phyloP scores from a whole-genome alignment of 768 basidiomycete species.

The Kwoniella mangroviensis region DNA sequence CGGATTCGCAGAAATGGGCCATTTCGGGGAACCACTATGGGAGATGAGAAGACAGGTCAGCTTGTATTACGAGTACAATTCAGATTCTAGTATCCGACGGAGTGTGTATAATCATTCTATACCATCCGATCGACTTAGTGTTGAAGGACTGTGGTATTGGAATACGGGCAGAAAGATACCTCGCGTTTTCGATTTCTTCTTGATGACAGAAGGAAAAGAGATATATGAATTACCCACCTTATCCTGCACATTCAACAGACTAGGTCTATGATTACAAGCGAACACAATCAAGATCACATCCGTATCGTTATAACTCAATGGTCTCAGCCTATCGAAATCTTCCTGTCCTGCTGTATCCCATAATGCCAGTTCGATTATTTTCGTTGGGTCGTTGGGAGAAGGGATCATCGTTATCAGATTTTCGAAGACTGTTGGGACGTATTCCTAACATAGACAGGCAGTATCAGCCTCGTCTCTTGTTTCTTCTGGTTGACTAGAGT shows the following conservation, averaged over 20 bases:
- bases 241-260: slow-evolving; percentile 58
- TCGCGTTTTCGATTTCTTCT: too few species aligned
- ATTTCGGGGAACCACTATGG: slow-evolving; percentile 58
- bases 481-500: too few species aligned
- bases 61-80: too few species aligned
- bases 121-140: too few species aligned
- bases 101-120: too few species aligned
- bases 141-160: too few species aligned
- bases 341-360: slow-evolving; percentile 99
- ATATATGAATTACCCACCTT: slow-evolving; percentile 48
- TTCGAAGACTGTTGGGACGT: slow-evolving; percentile 58
- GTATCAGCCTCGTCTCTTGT: background rate
- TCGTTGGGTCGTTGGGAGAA: slow-evolving; percentile 52
- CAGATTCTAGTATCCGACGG: too few species aligned
- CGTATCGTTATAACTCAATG: slow-evolving; percentile 58
- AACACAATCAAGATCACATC: slow-evolving; percentile 59
- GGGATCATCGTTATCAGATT: slow-evolving; percentile 55
- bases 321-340: slow-evolving; percentile 67
- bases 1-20: slow-evolving; percentile 57
- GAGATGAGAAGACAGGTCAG: background rate
- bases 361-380: slow-evolving; percentile 60
- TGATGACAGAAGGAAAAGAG: too few species aligned
- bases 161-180: too few species aligned
- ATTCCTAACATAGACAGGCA: slow-evolving; percentile 35
- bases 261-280: slow-evolving; percentile 57